Evolutionary conservation across 2,329 filamentous ascomycete species (phyloP).

Genomic region (Botrytis galanthina): DNA sequence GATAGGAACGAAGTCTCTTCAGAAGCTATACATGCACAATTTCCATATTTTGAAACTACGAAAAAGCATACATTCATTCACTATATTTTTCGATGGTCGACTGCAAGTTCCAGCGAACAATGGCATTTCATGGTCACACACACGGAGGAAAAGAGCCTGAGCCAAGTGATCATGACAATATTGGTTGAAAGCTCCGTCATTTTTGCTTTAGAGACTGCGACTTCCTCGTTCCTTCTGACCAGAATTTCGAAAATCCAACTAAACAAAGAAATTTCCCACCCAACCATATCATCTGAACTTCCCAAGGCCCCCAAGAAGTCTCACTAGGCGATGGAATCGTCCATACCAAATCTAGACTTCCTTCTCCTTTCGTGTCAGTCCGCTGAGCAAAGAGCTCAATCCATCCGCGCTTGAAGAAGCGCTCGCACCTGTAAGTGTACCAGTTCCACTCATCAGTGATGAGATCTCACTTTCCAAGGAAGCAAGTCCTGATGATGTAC

Average conservation of each 20-base stretch:
- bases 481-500: neutral
- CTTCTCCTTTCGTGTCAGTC: neutral
- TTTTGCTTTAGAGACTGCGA: neutral
- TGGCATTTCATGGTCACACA: neutral
- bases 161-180: neutral
- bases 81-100: too few species aligned
- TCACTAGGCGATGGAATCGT: neutral
- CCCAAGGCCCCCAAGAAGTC: neutral
- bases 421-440: neutral
- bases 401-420: neutral
- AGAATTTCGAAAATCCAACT: neutral
- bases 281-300: neutral
- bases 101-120: too few species aligned
- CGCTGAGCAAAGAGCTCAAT: neutral
- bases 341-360: neutral
- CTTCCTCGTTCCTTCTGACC: neutral
- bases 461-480: neutral
- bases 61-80: neutral
- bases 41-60: neutral
- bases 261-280: neutral
- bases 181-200: neutral
- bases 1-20: neutral
- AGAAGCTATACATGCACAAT: too few species aligned
- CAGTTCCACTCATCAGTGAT: neutral
- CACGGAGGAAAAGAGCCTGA: neutral